phyloP scores from a whole-genome alignment of 176 grass and related monocot genomes.

The Dactylis glomerata region DNA sequence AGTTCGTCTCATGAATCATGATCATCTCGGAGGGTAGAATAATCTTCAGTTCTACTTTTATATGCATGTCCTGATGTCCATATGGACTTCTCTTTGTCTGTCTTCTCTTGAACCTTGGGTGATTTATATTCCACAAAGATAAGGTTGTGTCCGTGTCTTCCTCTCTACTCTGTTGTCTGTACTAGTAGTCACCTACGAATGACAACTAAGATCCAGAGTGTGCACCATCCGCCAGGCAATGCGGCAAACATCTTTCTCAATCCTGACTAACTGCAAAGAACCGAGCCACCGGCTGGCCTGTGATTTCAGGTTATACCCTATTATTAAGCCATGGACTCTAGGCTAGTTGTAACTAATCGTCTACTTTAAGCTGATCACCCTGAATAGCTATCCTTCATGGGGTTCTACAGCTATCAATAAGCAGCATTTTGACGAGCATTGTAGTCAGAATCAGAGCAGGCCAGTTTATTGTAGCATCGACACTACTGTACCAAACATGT shows the following conservation, averaged over 20 bases:
- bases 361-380: too few species aligned
- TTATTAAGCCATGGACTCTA: background rate
- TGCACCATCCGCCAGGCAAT: background rate
- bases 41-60: background rate
- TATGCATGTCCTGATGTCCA: background rate
- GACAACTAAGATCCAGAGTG: constrained; percentile 27
- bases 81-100: background rate
- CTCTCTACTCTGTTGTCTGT: background rate
- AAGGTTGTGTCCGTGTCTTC: background rate
- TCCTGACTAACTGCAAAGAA: too few species aligned
- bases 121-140: constrained; percentile 2
- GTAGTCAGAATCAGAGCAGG: background rate
- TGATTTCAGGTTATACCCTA: too few species aligned
- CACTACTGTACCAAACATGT: constrained; percentile 22
- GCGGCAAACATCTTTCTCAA: background rate
- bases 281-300: too few species aligned
- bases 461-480: background rate
- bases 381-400: background rate
- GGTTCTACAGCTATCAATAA: background rate
- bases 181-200: constrained; percentile 25
- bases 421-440: background rate
- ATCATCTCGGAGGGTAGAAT: background rate
- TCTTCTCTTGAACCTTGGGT: constrained; percentile 18
- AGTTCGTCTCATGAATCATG: background rate
- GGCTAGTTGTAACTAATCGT: too few species aligned